Percentiles rank a stretch among this genome's conserved stretches.
These are phyloP conservation scores for Rhodocollybia butyracea DNA, from an alignment of 768 basidiomycete genomes.

Conservation along the genomic window DNA sequence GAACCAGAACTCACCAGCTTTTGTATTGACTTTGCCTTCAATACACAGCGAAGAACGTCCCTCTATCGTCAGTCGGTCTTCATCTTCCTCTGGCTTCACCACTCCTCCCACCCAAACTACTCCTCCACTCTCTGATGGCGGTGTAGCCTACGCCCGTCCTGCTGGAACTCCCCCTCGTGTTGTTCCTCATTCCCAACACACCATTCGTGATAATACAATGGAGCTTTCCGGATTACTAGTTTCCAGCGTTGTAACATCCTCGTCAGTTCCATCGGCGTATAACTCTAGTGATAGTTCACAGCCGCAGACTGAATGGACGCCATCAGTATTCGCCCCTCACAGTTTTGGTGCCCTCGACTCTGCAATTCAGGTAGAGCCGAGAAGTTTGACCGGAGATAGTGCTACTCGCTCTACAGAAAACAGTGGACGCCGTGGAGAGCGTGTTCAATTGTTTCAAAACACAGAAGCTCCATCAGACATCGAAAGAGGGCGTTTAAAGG, in stretches of 20 bases:
- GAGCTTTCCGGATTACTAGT: slow-evolving; percentile 54
- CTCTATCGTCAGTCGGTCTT: neutral
- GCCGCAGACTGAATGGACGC: neutral
- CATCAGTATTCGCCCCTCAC: neutral
- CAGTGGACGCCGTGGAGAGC: neutral
- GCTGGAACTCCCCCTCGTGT: slow-evolving; percentile 13
- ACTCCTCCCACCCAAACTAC: slow-evolving; percentile 14
- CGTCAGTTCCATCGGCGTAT: slow-evolving; percentile 7
- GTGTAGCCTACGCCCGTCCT: neutral
- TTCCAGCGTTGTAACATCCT: slow-evolving; percentile 23
- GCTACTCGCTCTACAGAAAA: neutral
- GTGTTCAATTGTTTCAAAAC: neutral
- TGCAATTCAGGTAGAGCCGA: slow-evolving; percentile 2
- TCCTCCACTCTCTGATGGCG: neutral
- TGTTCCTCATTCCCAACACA: slow-evolving; percentile 52
- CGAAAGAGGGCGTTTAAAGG: neutral
- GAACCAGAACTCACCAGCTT: neutral
- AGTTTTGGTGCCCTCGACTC: slow-evolving; percentile 1
- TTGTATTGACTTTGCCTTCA: neutral
- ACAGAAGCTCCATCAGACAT: neutral
- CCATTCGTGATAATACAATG: slow-evolving; percentile 66
- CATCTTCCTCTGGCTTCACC: slow-evolving; percentile 6
- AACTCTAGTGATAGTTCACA: neutral
- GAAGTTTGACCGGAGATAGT: neutral
- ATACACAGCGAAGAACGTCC: neutral